Base-by-base conservation (phyloP, 164 flowering plant genomes). In the Buxus sempervirens region DNA sequence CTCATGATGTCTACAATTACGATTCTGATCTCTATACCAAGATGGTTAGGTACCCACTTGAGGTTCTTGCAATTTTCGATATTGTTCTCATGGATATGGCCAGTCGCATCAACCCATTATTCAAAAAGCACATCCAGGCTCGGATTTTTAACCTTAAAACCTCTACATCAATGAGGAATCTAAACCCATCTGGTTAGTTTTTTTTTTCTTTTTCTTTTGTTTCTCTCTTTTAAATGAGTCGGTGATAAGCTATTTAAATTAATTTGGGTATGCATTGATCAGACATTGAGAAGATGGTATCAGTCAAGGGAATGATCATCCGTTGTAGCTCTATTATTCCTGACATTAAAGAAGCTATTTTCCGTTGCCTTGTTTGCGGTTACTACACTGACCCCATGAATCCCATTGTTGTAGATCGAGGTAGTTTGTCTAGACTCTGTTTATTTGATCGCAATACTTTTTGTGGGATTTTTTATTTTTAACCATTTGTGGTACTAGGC, bases 201-300 rank as follows among this genome's bases (percentile, higher is more conserved):
- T 36, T 63, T 59, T 6, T 18, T 65, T 58, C 45, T 21, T 57
- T 38, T 56, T 42, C 9, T 0, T 23, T 28, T 28, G 24, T n/a
- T n/a, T n/a, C n/a, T n/a, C n/a, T n/a, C 4, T 28, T 24, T 32
- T 28, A 21, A 1, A 15, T 22, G 2, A 22, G 5, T 48, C 9
- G 10, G 0, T 15, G 0, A 23, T n/a, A 22, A 21, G 19, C 20
- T 38, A 13, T 49, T 21, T 5, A 38, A 53, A 58, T 23, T 53
- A 45, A 64, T 68, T 25, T 22, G 57, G 25, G 67, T 72, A 58
- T 76, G 64, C 0, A 48, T 70, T 78, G 26, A 27, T 32, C 72
- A 89, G 97, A 91, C 63, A 89, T 89, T 73, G 98, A 92, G 80
- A 95, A 89, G 87, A 88, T 95, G 99, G 87, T 95, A 21, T 90